Percentiles rank a stretch among this genome's conserved stretches.
These are phyloP conservation scores for Penium margaritaceum DNA, from an alignment of 139 green algal species.

Conservation along the genomic window DNA sequence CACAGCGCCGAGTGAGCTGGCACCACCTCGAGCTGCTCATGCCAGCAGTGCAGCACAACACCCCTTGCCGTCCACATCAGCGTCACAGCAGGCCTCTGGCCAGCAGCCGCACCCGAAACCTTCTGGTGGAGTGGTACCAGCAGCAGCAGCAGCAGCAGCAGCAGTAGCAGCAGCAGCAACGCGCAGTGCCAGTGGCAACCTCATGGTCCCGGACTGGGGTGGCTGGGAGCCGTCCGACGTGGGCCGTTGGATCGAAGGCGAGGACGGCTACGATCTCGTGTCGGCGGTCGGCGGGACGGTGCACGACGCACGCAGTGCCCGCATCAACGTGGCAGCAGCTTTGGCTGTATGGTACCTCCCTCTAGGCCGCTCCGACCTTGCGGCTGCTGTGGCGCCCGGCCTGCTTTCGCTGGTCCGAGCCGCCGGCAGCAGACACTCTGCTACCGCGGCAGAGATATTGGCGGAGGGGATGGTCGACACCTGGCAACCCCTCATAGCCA, in stretches of 20 bases:
- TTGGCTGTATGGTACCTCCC: slow-evolving; percentile 32
- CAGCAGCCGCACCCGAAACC: not conserved
- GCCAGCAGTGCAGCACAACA: too few species aligned
- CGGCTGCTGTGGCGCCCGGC: slow-evolving; percentile 10
- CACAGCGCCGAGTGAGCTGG: too few species aligned
- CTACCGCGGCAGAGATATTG: slow-evolving; percentile 32
- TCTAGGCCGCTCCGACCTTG: slow-evolving; percentile 22
- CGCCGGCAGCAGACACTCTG: slow-evolving; percentile 23
- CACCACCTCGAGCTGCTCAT: too few species aligned
- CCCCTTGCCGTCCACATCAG: not conserved
- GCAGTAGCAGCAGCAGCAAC: slow-evolving; percentile 5
- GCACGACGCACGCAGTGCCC: not conserved
- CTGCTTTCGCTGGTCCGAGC: slow-evolving; percentile 21
- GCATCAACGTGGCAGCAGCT: slow-evolving; percentile 23
- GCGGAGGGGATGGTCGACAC: slow-evolving; percentile 42
- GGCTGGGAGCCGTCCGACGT: slow-evolving; percentile 33
- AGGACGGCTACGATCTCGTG: slow-evolving; percentile 13
- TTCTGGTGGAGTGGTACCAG: not conserved
- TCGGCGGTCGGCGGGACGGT: not conserved
- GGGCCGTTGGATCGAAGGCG: slow-evolving; percentile 10
- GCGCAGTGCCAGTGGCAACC: not conserved
- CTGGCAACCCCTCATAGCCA: slow-evolving; percentile 39
- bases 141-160: too few species aligned
- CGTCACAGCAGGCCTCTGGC: not conserved
- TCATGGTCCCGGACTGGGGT: slow-evolving; percentile 13